These are phyloP conservation scores for Ophiostoma tasmaniense DNA, from an alignment of 2,329 filamentous ascomycete genomes.

Conservation along the genomic window DNA sequence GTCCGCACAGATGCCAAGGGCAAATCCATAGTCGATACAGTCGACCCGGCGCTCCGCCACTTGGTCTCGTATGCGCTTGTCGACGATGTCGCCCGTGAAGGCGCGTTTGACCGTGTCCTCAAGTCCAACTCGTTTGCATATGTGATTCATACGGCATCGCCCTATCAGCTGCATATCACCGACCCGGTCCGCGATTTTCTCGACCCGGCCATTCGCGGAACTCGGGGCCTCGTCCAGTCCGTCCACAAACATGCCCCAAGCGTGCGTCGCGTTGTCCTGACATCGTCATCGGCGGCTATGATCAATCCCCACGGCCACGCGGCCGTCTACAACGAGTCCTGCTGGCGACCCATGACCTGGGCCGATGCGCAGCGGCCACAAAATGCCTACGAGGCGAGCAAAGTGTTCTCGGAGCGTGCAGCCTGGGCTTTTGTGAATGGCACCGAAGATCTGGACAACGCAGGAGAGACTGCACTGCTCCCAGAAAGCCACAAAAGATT, in stretches of 20 bases:
- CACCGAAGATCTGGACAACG: slow-evolving; percentile 34
- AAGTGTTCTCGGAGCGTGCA: slow-evolving; percentile 57
- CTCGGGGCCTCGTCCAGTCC: slow-evolving; percentile 40
- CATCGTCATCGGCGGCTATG: slow-evolving; percentile 40
- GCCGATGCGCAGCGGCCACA: slow-evolving; percentile 28
- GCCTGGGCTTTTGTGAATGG: slow-evolving; percentile 52
- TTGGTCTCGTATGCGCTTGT: slow-evolving; percentile 48
- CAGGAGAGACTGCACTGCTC: slow-evolving; percentile 22
- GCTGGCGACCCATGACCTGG: slow-evolving; percentile 32
- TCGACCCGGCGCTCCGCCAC: slow-evolving; percentile 35
- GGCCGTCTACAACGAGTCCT: slow-evolving; percentile 33
- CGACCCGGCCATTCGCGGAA: slow-evolving; percentile 48
- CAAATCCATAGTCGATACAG: slow-evolving; percentile 33
- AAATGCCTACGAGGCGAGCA: slow-evolving; percentile 33
- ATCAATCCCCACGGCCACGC: slow-evolving; percentile 31
- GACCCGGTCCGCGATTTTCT: slow-evolving; percentile 40
- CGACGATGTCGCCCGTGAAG: slow-evolving; percentile 59
- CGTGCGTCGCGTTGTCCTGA: slow-evolving; percentile 56
- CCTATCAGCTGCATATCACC: slow-evolving; percentile 61
- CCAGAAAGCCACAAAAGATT: background rate
- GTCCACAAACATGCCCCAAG: slow-evolving; percentile 35
- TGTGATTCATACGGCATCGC: slow-evolving; percentile 66
- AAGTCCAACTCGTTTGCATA: slow-evolving; percentile 53
- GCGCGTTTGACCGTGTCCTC: slow-evolving; percentile 57
- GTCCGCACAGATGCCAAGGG: slow-evolving; percentile 42